Evolutionary conservation across 2,329 filamentous ascomycete genomes (phyloP).

Genomic region (Verticillium longisporum): DNA sequence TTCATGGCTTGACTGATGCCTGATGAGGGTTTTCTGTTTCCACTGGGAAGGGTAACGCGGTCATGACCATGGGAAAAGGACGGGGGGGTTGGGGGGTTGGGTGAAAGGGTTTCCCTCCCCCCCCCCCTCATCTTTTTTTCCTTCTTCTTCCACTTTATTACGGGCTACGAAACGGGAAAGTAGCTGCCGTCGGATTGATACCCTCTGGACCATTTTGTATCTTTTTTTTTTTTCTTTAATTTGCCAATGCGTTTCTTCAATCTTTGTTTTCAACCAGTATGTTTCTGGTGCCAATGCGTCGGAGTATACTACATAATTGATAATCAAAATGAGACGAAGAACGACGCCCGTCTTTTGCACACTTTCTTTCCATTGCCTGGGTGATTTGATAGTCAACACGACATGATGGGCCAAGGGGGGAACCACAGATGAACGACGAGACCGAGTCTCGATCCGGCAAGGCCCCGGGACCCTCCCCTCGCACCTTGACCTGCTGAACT

Average conservation of each 20-base stretch:
- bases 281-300: background rate
- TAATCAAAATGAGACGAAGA: background rate
- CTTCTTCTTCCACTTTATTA: background rate
- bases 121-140: background rate
- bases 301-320: background rate
- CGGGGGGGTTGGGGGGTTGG: background rate
- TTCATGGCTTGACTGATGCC: background rate
- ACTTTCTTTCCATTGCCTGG: background rate
- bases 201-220: background rate
- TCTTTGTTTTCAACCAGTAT: background rate
- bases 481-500: background rate
- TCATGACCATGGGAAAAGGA: background rate
- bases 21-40: background rate
- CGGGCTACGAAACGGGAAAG: background rate
- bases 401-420: too few relatives aligned
- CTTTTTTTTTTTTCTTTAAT: background rate
- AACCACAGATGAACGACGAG: too few relatives aligned
- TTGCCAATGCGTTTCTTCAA: background rate
- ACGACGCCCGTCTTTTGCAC: background rate
- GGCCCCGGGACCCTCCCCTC: too few relatives aligned
- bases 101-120: background rate
- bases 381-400: too few relatives aligned
- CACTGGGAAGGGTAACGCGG: background rate
- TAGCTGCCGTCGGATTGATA: conserved; percentile 1
- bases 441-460: too few relatives aligned